Conservation (phyloP, 2,329 filamentous ascomycete genomes). For the Alternaria triticina region DNA sequence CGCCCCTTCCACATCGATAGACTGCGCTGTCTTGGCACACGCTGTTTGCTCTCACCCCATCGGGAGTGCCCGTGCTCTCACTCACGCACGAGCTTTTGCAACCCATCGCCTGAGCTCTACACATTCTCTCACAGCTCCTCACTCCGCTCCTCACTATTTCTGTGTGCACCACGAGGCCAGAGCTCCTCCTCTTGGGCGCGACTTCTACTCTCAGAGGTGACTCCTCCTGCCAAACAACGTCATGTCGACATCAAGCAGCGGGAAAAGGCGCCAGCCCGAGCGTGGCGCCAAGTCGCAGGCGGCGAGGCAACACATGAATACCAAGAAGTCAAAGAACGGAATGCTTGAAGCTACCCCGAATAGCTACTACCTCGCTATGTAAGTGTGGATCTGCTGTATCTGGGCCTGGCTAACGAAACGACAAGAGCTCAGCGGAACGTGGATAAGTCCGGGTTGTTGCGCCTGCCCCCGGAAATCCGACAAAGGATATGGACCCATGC, state of each 20-base stretch:
- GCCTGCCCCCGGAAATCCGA: not conserved
- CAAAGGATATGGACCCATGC: not conserved
- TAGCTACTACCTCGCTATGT: not conserved
- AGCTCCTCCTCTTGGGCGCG: not conserved
- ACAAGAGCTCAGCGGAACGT: not conserved
- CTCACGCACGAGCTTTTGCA: not conserved
- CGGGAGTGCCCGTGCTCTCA: not conserved
- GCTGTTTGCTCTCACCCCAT: not conserved
- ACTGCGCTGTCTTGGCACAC: not conserved
- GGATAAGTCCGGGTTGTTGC: not conserved
- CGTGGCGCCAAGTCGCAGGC: not conserved
- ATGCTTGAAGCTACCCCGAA: not conserved
- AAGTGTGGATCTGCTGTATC: not conserved
- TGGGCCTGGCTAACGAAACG: not conserved
- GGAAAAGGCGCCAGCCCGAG: not conserved
- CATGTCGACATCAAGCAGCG: not conserved
- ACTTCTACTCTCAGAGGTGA: not conserved
- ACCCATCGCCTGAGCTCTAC: not conserved
- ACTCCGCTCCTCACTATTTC: accelerated
- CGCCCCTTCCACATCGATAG: not conserved
- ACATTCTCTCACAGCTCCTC: not conserved
- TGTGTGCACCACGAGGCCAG: not conserved
- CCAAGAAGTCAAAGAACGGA: not conserved
- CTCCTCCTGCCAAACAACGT: not conserved
- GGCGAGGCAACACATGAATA: not conserved